phyloP scores from a whole-genome alignment of 2,329 filamentous ascomycete genomes.

The Bipolaris victoriae region DNA sequence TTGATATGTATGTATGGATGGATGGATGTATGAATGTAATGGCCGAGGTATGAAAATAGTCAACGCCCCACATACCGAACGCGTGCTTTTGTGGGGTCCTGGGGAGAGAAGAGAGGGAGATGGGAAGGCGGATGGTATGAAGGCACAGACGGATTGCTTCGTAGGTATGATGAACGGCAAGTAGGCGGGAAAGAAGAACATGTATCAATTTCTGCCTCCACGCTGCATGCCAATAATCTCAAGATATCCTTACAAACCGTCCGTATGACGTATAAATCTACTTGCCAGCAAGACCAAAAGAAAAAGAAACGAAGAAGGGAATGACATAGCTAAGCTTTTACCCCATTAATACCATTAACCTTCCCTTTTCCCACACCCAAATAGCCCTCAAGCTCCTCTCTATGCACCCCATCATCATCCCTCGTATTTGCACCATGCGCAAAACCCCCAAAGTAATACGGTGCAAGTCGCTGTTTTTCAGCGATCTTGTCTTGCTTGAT shows the following conservation, averaged over 20 bases:
- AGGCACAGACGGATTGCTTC: too few species aligned
- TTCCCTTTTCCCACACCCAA: slow-evolving; percentile 16
- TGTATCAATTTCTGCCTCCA: too few species aligned
- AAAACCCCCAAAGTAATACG: slow-evolving; percentile 45
- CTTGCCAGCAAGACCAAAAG: too few species aligned
- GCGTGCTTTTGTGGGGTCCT: too few species aligned
- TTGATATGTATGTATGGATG: neutral
- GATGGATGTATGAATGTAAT: too few species aligned
- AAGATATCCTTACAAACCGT: neutral
- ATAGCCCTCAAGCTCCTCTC: slow-evolving; percentile 34
- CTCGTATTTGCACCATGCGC: slow-evolving; percentile 41
- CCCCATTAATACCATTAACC: slow-evolving; percentile 19
- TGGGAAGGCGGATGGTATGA: too few species aligned
- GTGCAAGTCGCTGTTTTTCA: slow-evolving; percentile 43
- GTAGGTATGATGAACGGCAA: too few species aligned
- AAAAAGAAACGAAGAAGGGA: neutral
- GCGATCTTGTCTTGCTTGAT: slow-evolving; percentile 39
- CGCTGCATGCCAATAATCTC: neutral
- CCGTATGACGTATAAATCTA: too few species aligned
- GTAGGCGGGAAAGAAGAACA: too few species aligned
- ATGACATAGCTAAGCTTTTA: neutral
- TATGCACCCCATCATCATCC: slow-evolving; percentile 39
- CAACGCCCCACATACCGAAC: too few species aligned
- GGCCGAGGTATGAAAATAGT: too few species aligned
- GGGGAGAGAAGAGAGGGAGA: too few species aligned